Evolutionary conservation across 441 rosid genomes (phyloP), one percentile per base, ranked within the genome.

Genomic region (Raphanus hybrid): DNA sequence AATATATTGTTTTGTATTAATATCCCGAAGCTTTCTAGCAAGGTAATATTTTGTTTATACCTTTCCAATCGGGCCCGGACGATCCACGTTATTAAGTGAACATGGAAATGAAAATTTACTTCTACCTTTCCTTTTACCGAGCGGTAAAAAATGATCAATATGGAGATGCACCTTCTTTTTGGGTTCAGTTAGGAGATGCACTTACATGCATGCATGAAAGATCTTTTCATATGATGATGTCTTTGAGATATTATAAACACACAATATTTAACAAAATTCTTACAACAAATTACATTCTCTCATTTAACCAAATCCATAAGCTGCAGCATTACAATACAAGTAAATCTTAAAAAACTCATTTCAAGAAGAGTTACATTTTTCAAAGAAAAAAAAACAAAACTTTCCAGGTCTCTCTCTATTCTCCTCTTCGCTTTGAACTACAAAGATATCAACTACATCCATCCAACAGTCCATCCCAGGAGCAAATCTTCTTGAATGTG

Each of bases 391-490:
- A 29, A 29, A 29, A 29, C 3, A 27, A 3, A 29, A 29, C 12
- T 10, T 41, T 41, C n/a, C 3, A 41, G n/a, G 43, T 39, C 11
- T 39, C 11, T 39, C 39, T 3, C 26, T 23, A 23, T 1, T 37
- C 43, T 8, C 2, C 11, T 37, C 8, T 34, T 34, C 37, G 1
- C 37, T 34, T 34, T 6, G 1, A 4, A 15, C 72, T 87, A 89
- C 69, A 87, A 86, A 9, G 96, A 91, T 66, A 93, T 26, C 89
- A 95, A 84, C 90, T 97, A 73, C 96, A 95, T 85, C 95, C 98
- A 91, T 3, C 97, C 97, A 6, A 87, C 91, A 0, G 98, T 95
- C 99, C 99, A 92, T 73, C 98, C 98, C 27, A 92, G 82, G 2
- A 94, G 82, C 84, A 94, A 86, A 59, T 98, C 98, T 20, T 20